A percentile compares a stretch with the other conserved stretches of the same genome.
Conservation (phyloP, 2,329 filamentous ascomycete species). For the Helotiales sp. region DNA sequence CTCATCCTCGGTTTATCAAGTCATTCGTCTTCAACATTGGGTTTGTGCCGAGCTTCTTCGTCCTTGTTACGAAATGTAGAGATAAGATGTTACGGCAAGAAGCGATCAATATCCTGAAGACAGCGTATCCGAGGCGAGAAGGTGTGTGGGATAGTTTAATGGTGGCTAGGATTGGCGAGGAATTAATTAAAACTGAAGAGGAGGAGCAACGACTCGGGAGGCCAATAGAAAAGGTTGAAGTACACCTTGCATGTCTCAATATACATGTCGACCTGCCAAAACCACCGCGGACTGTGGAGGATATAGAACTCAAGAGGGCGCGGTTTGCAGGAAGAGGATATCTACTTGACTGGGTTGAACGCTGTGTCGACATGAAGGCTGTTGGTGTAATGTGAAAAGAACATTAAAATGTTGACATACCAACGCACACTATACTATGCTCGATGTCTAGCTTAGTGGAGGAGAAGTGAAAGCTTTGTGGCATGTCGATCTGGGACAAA, state of each 20-base stretch:
- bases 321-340: neutral
- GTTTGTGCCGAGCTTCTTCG: conserved; percentile 17
- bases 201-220: neutral
- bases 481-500: too few relatives aligned
- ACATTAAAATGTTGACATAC: neutral
- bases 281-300: neutral
- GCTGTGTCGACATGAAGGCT: neutral
- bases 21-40: conserved; percentile 24
- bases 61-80: conserved; percentile 16
- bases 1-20: conserved; percentile 6
- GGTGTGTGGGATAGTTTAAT: conserved; percentile 22
- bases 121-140: conserved; percentile 18
- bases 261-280: neutral
- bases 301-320: neutral
- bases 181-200: conserved; percentile 1
- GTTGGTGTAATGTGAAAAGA: too few relatives aligned
- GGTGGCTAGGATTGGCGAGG: conserved; percentile 11
- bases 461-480: too few relatives aligned
- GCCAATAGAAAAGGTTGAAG: neutral
- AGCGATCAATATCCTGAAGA: conserved; percentile 18
- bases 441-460: too few relatives aligned
- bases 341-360: conserved; percentile 8
- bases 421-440: too few relatives aligned
- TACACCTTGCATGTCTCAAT: conserved; percentile 3
- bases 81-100: conserved; percentile 14